phyloP scores from a whole-genome alignment of 1,139 yeast genomes.

The Protomyces lactucae-debilis region DNA sequence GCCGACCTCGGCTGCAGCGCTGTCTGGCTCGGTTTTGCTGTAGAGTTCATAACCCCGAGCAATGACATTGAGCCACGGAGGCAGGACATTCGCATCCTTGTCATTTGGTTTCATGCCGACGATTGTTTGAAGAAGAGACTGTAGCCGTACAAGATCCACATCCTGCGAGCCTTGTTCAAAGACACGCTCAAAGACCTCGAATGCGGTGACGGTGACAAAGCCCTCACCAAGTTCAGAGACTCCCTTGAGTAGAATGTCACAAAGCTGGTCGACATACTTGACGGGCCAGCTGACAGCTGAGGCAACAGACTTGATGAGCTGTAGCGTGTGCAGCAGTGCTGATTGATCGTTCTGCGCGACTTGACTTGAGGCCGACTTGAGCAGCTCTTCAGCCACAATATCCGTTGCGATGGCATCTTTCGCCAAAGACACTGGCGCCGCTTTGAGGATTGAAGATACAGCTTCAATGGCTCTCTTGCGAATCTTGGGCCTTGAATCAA shows the following conservation, averaged over 20 bases:
- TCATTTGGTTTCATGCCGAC: slow-evolving; percentile 74
- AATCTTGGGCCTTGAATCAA: slow-evolving; percentile 91
- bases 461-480: slow-evolving; percentile 94
- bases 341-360: slow-evolving; percentile 41
- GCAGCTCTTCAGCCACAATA: slow-evolving; percentile 19
- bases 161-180: slow-evolving; percentile 67
- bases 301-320: slow-evolving; percentile 58
- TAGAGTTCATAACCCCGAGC: slow-evolving; percentile 79
- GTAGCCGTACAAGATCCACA: slow-evolving; percentile 51
- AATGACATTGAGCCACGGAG: slow-evolving; percentile 91
- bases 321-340: slow-evolving; percentile 77
- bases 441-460: slow-evolving; percentile 53
- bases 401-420: slow-evolving; percentile 12
- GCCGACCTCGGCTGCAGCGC: slow-evolving; percentile 40
- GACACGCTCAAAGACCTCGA: slow-evolving; percentile 77
- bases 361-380: slow-evolving; percentile 16
- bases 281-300: slow-evolving; percentile 80
- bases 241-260: slow-evolving; percentile 64
- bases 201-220: slow-evolving; percentile 71
- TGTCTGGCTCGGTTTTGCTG: slow-evolving; percentile 54
- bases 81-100: slow-evolving; percentile 79
- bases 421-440: slow-evolving; percentile 32
- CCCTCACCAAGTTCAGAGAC: slow-evolving; percentile 81
- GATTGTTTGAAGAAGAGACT: slow-evolving; percentile 56
- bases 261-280: slow-evolving; percentile 60